Evolutionary conservation across 306 rosid species (phyloP).

Genomic region (Senna siamea): DNA sequence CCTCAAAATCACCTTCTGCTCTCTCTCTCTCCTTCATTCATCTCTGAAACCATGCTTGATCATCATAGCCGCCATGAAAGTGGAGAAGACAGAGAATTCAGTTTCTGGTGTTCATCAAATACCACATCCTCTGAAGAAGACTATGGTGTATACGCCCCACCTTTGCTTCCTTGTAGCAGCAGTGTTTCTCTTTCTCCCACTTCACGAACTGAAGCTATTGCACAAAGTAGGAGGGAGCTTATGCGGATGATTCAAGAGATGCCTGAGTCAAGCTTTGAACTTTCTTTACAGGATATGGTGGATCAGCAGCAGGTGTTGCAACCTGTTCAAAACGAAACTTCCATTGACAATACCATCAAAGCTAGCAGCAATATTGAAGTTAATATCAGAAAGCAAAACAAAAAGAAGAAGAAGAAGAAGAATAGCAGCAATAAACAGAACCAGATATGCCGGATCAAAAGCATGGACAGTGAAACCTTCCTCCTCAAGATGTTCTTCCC

Average conservation of each 20-base stretch:
- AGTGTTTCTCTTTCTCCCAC: conserved; percentile 32
- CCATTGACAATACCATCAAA: conserved; percentile 2
- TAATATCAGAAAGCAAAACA: conserved; percentile 34
- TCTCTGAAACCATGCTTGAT: conserved; percentile 50
- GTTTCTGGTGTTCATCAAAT: conserved; percentile 54
- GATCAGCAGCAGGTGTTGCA: conserved; percentile 38
- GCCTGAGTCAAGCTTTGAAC: conserved; percentile 68
- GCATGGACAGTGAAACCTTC: conserved; percentile 69
- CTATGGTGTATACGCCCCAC: conserved; percentile 30
- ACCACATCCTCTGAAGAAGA: conserved; percentile 11
- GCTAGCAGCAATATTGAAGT: conserved; percentile 18
- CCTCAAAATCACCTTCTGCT: conserved; percentile 11
- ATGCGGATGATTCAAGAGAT: conserved; percentile 59
- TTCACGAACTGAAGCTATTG: conserved; percentile 48
- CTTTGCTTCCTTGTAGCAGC: conserved; percentile 41
- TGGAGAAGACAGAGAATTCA: conserved; percentile 55
- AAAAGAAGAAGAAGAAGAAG: conserved; percentile 35
- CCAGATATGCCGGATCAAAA: conserved; percentile 51
- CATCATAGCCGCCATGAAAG: conserved; percentile 36
- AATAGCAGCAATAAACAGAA: conserved; percentile 28
- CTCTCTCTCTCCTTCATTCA: conserved; percentile 28
- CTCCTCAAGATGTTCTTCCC: conserved; percentile 71
- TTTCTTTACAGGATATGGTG: conserved; percentile 73
- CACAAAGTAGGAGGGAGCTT: conserved; percentile 57
- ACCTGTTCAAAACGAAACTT: conserved; percentile 38